phyloP scores from a whole-genome alignment of 2,329 filamentous ascomycete species.

The Ophiostoma ulmi region DNA sequence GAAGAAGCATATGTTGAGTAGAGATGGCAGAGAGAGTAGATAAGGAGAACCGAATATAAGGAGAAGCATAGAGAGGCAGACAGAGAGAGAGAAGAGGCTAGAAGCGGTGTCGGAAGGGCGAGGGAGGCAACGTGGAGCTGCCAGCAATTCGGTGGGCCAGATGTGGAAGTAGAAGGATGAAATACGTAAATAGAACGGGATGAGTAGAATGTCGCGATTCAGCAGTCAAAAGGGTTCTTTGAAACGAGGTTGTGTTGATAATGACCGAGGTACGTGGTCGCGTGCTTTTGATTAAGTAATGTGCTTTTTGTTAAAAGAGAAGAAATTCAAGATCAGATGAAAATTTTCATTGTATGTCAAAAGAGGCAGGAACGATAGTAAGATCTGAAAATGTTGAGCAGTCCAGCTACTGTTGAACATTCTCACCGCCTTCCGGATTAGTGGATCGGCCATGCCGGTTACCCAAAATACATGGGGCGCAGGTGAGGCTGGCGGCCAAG shows the following conservation, averaged over 20 bases:
- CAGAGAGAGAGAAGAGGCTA: not conserved
- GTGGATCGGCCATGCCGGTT: conserved; percentile 4
- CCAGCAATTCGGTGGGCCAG: conserved; percentile 11
- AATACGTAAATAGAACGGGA: conserved; percentile 6
- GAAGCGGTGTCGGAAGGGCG: not conserved
- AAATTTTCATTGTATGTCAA: not conserved
- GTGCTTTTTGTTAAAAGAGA: not conserved
- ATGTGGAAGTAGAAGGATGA: not conserved
- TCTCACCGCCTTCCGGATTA: conserved; percentile 1
- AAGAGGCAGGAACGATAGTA: not conserved
- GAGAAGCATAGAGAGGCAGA: not conserved
- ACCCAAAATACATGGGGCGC: not conserved
- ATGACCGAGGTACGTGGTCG: not conserved
- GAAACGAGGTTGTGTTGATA: not conserved
- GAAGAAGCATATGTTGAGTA: not conserved
- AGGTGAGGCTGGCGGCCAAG: not conserved
- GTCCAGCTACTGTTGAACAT: not conserved
- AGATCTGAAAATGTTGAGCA: conserved; percentile 15
- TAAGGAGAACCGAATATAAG: not conserved
- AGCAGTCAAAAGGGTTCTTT: not conserved
- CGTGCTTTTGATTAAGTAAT: not conserved
- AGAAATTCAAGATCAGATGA: not conserved
- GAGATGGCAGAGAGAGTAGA: not conserved
- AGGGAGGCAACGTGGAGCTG: conserved; percentile 11
- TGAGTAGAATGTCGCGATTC: not conserved